phyloP scores from a whole-genome alignment of 1,284 basidiomycete genomes.

The Ustilago curta region DNA sequence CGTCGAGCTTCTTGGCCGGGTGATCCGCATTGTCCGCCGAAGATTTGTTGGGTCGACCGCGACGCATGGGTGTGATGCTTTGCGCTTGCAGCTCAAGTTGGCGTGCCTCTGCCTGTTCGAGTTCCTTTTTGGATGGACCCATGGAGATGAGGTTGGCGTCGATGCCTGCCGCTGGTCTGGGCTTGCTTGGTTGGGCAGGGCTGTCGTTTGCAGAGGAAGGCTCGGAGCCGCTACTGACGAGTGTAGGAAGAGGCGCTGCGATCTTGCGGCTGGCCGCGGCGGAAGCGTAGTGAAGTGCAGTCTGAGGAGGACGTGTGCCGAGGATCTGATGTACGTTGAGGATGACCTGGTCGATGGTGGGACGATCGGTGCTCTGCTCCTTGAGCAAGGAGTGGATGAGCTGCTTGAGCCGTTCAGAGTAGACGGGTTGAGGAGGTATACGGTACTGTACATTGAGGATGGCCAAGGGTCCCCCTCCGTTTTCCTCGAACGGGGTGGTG shows the following conservation, averaged over 20 bases:
- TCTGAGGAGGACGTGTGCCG: slow-evolving; percentile 49
- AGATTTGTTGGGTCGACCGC: slow-evolving; percentile 67
- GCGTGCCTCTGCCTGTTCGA: slow-evolving; percentile 45
- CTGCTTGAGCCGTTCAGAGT: slow-evolving; percentile 85
- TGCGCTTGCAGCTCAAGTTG: slow-evolving; percentile 54
- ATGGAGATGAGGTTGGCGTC: slow-evolving; percentile 50
- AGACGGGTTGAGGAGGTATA: slow-evolving; percentile 77
- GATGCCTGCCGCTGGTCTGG: slow-evolving; percentile 24
- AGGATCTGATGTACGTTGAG: slow-evolving; percentile 57
- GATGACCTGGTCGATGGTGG: slow-evolving; percentile 60
- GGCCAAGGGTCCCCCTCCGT: slow-evolving; percentile 88
- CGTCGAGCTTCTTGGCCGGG: slow-evolving; percentile 16
- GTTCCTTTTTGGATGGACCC: slow-evolving; percentile 45
- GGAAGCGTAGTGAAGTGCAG: slow-evolving; percentile 51
- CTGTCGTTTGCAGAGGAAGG: neutral
- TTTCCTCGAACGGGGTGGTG: slow-evolving; percentile 85
- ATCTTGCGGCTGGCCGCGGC: slow-evolving; percentile 49
- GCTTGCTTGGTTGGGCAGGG: neutral
- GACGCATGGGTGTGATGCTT: slow-evolving; percentile 69
- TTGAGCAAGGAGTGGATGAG: slow-evolving; percentile 75
- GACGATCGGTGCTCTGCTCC: slow-evolving; percentile 59
- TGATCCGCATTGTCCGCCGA: slow-evolving; percentile 22
- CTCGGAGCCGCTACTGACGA: slow-evolving; percentile 25
- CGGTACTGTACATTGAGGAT: slow-evolving; percentile 97
- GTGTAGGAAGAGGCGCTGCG: slow-evolving; percentile 28